Evolutionary conservation across 1,284 basidiomycete genomes (phyloP).

Genomic region (Sanghuangporus weigelae): DNA sequence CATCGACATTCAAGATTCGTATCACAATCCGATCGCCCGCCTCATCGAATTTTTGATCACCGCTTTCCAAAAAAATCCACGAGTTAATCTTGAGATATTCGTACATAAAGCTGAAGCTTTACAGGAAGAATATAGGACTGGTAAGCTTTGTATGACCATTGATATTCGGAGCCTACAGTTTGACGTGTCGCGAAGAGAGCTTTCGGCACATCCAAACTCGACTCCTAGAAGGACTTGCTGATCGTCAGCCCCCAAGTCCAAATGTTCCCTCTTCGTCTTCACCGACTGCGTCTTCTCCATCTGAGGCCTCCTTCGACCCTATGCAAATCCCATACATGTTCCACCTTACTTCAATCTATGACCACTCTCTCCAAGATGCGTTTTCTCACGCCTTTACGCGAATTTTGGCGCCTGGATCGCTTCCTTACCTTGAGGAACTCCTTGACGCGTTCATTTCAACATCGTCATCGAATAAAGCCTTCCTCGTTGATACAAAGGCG

Average conservation of each 20-base stretch:
- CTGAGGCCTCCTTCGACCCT: slow-evolving; percentile 36
- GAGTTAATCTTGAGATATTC: slow-evolving; percentile 86
- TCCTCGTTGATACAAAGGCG: slow-evolving; percentile 85
- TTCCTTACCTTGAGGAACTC: slow-evolving; percentile 73
- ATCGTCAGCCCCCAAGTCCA: slow-evolving; percentile 43
- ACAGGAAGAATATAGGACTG: slow-evolving; percentile 89
- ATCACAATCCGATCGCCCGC: slow-evolving; percentile 72
- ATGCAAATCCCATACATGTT: slow-evolving; percentile 66
- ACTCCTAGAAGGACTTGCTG: slow-evolving; percentile 76
- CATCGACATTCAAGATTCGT: slow-evolving; percentile 84
- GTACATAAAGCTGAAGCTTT: slow-evolving; percentile 95
- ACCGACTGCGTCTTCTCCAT: slow-evolving; percentile 9
- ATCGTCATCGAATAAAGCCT: slow-evolving; percentile 88
- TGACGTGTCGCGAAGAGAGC: slow-evolving; percentile 52
- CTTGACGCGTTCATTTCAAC: slow-evolving; percentile 84
- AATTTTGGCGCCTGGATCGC: slow-evolving; percentile 59
- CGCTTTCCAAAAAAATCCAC: slow-evolving; percentile 72
- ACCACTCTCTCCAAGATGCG: slow-evolving; percentile 84
- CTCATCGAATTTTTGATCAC: slow-evolving; percentile 74
- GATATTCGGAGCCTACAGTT: slow-evolving; percentile 9
- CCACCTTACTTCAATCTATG: slow-evolving; percentile 86
- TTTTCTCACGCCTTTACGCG: slow-evolving; percentile 72
- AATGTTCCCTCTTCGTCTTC: slow-evolving; percentile 12
- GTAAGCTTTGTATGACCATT: slow-evolving; percentile 38
- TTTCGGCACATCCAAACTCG: slow-evolving; percentile 84